Conservation (phyloP, 805 yeast genomes). For the Priceomyces haplophilus region DNA sequence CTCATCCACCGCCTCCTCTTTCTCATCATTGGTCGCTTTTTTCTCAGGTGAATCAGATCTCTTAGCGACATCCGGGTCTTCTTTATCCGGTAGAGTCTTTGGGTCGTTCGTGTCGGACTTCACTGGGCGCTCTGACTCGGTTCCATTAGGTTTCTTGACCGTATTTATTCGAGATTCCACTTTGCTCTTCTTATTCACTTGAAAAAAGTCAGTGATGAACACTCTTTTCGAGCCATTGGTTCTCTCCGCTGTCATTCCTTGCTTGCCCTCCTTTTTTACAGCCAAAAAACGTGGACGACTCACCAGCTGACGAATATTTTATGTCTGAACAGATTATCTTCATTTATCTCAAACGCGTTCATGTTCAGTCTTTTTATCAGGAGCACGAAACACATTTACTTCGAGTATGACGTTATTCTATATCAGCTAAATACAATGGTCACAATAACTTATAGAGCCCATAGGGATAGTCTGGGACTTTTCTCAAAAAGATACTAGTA, state of each 20-base stretch:
- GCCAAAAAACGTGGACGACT: too few species aligned
- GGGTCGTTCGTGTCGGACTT: background rate
- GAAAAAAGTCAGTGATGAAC: slow-evolving; percentile 20
- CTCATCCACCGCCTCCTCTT: slow-evolving; percentile 3
- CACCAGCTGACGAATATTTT: too few species aligned
- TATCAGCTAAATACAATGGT: background rate
- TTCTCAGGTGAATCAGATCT: background rate
- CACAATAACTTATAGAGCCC: slow-evolving; percentile 28
- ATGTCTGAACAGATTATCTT: too few species aligned
- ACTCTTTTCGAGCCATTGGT: slow-evolving; percentile 7
- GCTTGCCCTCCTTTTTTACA: background rate
- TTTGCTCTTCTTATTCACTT: slow-evolving; percentile 3
- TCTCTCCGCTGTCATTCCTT: background rate
- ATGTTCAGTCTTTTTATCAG: too few species aligned
- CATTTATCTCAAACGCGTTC: too few species aligned
- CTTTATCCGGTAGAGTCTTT: background rate
- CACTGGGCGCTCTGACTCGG: too few species aligned
- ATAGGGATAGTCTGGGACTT: slow-evolving; percentile 51
- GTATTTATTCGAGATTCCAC: background rate
- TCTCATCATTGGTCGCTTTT: background rate
- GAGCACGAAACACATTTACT: background rate
- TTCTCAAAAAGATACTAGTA: slow-evolving; percentile 42
- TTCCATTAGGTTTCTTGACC: background rate
- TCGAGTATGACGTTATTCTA: background rate
- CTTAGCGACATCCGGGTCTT: background rate